Conservation (phyloP, 805 yeast genomes). For the Limtongia smithiae region DNA sequence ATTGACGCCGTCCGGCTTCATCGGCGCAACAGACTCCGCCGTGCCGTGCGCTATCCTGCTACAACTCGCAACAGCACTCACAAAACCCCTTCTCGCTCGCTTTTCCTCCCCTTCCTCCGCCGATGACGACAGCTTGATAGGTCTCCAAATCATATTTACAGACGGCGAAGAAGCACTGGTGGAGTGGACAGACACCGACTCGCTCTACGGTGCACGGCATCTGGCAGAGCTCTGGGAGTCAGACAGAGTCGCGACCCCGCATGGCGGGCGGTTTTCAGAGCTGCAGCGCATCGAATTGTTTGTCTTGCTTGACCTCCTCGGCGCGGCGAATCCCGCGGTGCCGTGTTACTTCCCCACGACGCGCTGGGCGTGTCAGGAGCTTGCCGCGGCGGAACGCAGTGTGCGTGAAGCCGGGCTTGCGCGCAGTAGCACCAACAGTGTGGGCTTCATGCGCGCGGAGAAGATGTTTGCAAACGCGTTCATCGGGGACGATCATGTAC, state of each 20-base stretch:
- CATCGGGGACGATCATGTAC: constrained; percentile 54
- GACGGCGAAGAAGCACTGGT: constrained; percentile 63
- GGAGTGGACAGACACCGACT: constrained; percentile 51
- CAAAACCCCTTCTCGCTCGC: constrained; percentile 27
- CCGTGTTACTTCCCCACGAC: constrained; percentile 47
- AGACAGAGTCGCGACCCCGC: constrained; percentile 24
- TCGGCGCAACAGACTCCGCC: constrained; percentile 61
- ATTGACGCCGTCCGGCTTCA: constrained; percentile 49
- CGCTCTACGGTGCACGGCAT: constrained; percentile 55
- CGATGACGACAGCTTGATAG: constrained; percentile 29
- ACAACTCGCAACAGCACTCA: constrained; percentile 41
- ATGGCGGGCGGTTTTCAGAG: constrained; percentile 23
- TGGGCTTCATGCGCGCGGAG: constrained; percentile 8
- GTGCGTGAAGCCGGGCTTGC: constrained; percentile 27
- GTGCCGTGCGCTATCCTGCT: constrained; percentile 53
- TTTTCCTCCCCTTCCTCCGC: constrained; percentile 24
- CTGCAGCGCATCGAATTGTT: constrained; percentile 44
- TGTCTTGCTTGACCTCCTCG: constrained; percentile 51
- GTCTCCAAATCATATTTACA: constrained; percentile 50
- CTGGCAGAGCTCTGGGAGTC: constrained; percentile 43
- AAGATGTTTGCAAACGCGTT: constrained; percentile 5
- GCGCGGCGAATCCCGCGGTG: constrained; percentile 39
- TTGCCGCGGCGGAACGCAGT: constrained; percentile 40
- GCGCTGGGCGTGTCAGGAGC: constrained; percentile 38
- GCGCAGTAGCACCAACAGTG: not conserved